Percentiles rank a stretch among this genome's conserved stretches.
Evolutionary conservation across 1,284 basidiomycete species (phyloP).

Genomic region (Rugosomyces carneus): DNA sequence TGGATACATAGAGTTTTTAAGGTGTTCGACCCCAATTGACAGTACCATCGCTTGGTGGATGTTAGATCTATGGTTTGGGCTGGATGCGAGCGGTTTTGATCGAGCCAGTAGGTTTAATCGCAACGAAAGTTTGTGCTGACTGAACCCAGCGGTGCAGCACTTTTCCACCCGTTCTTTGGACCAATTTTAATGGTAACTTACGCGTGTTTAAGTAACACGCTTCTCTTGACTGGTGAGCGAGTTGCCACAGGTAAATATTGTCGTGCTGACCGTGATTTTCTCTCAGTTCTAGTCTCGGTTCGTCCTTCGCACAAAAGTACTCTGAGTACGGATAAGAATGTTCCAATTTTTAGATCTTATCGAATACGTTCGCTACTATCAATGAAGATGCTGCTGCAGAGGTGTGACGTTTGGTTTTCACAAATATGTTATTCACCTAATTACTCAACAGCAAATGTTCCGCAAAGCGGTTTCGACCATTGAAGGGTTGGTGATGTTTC

Average conservation of each 20-base stretch:
- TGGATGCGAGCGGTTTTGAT: constrained; percentile 82
- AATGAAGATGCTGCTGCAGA: constrained; percentile 90
- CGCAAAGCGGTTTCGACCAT: constrained; percentile 85
- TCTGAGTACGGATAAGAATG: neutral
- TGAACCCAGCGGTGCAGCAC: constrained; percentile 31
- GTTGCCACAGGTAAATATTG: neutral
- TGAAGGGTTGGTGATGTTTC: constrained; percentile 56
- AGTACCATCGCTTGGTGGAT: constrained; percentile 87
- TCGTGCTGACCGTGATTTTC: neutral
- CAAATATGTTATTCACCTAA: constrained; percentile 3
- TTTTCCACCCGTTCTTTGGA: constrained; percentile 81
- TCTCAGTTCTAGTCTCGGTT: constrained; percentile 71
- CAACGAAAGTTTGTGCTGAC: neutral
- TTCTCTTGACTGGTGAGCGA: constrained; percentile 67
- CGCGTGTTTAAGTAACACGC: constrained; percentile 83
- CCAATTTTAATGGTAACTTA: constrained; percentile 85
- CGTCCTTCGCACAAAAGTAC: constrained; percentile 19
- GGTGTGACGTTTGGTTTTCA: constrained; percentile 32
- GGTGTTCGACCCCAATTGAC: constrained; percentile 1
- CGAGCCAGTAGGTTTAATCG: constrained; percentile 51
- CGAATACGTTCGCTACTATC: constrained; percentile 89
- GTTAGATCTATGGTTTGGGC: constrained; percentile 85
- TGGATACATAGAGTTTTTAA: neutral
- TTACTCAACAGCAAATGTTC: constrained; percentile 71
- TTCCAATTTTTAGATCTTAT: constrained; percentile 63